phyloP scores from a whole-genome alignment of 495 filamentous ascomycete species.

The Penicillium manginii region DNA sequence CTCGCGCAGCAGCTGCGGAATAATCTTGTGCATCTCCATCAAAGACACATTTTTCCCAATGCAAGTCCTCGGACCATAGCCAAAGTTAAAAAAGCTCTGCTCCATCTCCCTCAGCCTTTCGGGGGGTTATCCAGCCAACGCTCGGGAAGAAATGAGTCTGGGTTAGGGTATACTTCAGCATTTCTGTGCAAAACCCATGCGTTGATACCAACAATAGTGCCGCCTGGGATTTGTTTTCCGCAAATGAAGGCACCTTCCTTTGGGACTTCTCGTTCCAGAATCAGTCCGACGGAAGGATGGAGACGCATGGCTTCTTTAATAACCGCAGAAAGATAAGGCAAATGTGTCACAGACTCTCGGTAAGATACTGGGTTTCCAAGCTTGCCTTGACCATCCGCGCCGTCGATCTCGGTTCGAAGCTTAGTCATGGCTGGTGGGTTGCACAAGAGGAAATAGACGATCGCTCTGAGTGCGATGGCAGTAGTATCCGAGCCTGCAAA shows the following conservation, averaged over 20 bases:
- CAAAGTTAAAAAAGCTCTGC: conserved; percentile 53
- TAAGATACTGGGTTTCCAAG: conserved; percentile 28
- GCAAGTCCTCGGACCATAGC: conserved; percentile 64
- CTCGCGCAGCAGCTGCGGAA: conserved; percentile 69
- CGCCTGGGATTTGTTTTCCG: conserved; percentile 54
- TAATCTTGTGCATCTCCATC: conserved; percentile 79
- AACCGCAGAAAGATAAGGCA: conserved; percentile 58
- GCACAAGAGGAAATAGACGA: background rate
- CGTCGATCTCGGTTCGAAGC: background rate
- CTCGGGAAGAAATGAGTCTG: conserved; percentile 33
- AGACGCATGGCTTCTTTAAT: conserved; percentile 64
- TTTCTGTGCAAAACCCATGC: conserved; percentile 32
- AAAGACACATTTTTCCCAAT: conserved; percentile 77
- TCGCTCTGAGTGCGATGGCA: conserved; percentile 60
- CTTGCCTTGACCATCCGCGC: background rate
- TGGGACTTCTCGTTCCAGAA: conserved; percentile 68
- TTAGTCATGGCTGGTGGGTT: background rate
- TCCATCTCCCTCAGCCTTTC: conserved; percentile 30
- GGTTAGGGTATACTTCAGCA: conserved; percentile 15
- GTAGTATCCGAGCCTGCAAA: conserved; percentile 58
- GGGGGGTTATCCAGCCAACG: conserved; percentile 27
- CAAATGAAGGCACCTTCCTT: conserved; percentile 53
- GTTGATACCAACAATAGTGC: conserved; percentile 62
- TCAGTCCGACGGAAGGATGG: conserved; percentile 62
- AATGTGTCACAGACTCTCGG: conserved; percentile 41